These are phyloP conservation scores for Saturnispora gosingensis DNA, from an alignment of 805 yeast species.

Conservation along the genomic window DNA sequence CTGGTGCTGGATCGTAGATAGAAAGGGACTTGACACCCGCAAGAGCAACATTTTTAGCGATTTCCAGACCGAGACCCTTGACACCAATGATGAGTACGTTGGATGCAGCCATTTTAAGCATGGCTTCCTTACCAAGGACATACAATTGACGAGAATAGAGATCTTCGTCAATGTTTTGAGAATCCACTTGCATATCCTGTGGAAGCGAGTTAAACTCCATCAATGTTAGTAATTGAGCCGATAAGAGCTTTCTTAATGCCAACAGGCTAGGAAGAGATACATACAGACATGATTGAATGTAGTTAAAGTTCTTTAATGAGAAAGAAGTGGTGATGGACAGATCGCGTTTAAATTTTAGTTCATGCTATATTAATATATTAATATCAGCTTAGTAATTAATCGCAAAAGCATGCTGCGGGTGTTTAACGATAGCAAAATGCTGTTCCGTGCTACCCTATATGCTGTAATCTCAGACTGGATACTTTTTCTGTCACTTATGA, in stretches of 20 bases:
- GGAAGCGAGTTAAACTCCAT: background rate
- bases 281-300: background rate
- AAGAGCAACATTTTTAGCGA: conserved; percentile 90
- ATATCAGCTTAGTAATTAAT: background rate
- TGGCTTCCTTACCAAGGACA: conserved; percentile 95
- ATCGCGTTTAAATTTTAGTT: background rate
- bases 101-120: conserved; percentile 92
- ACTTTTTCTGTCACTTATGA: too few relatives aligned
- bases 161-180: conserved; percentile 73
- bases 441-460: too few relatives aligned
- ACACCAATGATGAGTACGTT: conserved; percentile 87
- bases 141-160: conserved; percentile 94
- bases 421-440: too few relatives aligned
- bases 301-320: background rate
- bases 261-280: background rate
- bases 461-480: too few relatives aligned
- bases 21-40: conserved; percentile 95
- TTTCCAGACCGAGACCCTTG: conserved; percentile 89
- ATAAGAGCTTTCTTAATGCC: background rate
- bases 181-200: conserved; percentile 35
- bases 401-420: too few relatives aligned
- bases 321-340: background rate
- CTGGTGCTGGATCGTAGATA: conserved; percentile 70
- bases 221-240: background rate
- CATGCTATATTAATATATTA: background rate